These are phyloP conservation scores for Pseudevernia furfuracea DNA, from an alignment of 495 filamentous ascomycete genomes.

Conservation along the genomic window DNA sequence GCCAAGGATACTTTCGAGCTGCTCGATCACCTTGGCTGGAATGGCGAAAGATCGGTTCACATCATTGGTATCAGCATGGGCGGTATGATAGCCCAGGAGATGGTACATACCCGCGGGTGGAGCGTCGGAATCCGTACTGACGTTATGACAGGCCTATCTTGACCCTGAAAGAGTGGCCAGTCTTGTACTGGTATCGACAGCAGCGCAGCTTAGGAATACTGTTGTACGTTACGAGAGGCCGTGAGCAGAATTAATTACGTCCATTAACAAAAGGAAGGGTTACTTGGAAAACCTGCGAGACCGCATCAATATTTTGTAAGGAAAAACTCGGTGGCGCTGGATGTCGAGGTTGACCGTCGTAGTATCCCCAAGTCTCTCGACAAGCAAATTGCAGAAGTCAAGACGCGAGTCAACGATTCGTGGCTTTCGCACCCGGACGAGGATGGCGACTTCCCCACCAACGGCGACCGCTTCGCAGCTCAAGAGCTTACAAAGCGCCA, in stretches of 20 bases:
- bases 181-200: conserved; percentile 63
- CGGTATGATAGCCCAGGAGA: conserved; percentile 83
- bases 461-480: conserved; percentile 70
- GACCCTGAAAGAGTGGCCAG: conserved; percentile 55
- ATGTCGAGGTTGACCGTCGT: not conserved
- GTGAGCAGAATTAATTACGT: not conserved
- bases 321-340: conserved; percentile 12
- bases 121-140: not conserved
- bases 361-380: conserved; percentile 56
- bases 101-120: conserved; percentile 33
- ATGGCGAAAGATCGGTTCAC: conserved; percentile 49
- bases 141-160: conserved; percentile 39
- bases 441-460: conserved; percentile 54
- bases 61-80: conserved; percentile 70
- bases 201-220: conserved; percentile 58
- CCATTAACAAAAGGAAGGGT: conserved; percentile 25
- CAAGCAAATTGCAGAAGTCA: conserved; percentile 44
- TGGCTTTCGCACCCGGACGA: conserved; percentile 58
- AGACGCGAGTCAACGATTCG: conserved; percentile 42
- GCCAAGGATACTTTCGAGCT: conserved; percentile 63
- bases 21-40: conserved; percentile 62
- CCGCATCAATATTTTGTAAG: conserved; percentile 48
- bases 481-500: conserved; percentile 61
- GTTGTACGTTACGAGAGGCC: conserved; percentile 23
- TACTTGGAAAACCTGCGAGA: conserved; percentile 58